These are phyloP conservation scores for Clarireedia sp. DNA, from an alignment of 2,329 filamentous ascomycete genomes.

Conservation along the genomic window DNA sequence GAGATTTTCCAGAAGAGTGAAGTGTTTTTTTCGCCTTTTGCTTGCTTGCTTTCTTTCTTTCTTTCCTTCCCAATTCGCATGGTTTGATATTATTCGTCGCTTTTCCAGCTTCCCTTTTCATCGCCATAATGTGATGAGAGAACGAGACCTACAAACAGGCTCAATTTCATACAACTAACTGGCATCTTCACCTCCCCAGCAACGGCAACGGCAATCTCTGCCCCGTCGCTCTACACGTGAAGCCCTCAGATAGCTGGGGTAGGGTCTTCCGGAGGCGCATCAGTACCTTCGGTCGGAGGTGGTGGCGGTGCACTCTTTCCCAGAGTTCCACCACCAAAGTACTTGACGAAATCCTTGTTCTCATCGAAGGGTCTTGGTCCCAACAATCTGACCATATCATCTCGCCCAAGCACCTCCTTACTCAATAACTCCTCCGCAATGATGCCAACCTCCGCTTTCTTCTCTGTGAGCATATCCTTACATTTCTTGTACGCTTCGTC, in stretches of 20 bases:
- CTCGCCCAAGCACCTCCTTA: constrained; percentile 85
- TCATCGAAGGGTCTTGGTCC: constrained; percentile 81
- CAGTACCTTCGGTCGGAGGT: constrained; percentile 36
- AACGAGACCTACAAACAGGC: too few relatives aligned
- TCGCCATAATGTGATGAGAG: neutral
- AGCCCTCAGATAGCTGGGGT: neutral
- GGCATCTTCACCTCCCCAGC: neutral
- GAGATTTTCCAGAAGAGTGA: constrained; percentile 5
- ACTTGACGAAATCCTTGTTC: constrained; percentile 81
- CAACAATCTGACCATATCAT: constrained; percentile 85
- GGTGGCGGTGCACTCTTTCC: constrained; percentile 52
- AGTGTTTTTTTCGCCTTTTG: neutral
- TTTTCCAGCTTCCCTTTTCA: neutral
- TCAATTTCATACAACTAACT: neutral
- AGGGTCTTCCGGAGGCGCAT: constrained; percentile 15
- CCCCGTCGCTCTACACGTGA: neutral
- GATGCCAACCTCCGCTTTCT: constrained; percentile 80
- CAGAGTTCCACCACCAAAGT: constrained; percentile 58
- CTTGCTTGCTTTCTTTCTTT: neutral
- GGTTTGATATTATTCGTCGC: neutral
- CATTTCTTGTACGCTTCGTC: constrained; percentile 91
- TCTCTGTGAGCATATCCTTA: constrained; percentile 70
- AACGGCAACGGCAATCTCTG: too few relatives aligned
- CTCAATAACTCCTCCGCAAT: constrained; percentile 86
- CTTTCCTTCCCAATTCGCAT: neutral